Percentiles rank a stretch among this genome's conserved stretches.
Evolutionary conservation across 345 rosid genomes (phyloP).

Genomic region (Camelina hispida): DNA sequence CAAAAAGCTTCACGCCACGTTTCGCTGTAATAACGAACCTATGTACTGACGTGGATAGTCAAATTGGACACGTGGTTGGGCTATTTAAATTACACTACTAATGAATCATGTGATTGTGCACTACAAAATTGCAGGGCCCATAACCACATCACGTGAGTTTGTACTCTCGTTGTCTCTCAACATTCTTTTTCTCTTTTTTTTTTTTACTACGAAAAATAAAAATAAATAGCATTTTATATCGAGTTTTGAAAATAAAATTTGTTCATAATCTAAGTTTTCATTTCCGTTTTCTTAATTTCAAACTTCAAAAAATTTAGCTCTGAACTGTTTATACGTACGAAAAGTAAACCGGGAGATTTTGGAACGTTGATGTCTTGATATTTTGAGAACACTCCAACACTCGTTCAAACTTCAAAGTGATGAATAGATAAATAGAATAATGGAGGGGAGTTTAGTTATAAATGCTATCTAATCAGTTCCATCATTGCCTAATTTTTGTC

Average conservation of each 20-base stretch:
- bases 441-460: too few relatives aligned
- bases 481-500: background rate
- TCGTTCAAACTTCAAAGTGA: background rate
- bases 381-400: background rate
- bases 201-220: background rate
- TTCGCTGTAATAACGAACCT: constrained; percentile 22
- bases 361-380: too few relatives aligned
- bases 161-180: constrained; percentile 39
- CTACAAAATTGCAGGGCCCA: constrained; percentile 39
- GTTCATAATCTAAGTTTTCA: background rate
- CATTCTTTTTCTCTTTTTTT: background rate
- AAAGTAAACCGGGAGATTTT: too few relatives aligned
- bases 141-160: constrained; percentile 36
- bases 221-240: background rate
- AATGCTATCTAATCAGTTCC: background rate
- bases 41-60: constrained; percentile 14
- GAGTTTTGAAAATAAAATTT: too few relatives aligned
- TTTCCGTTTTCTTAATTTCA: background rate
- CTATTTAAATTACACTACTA: background rate
- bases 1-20: constrained; percentile 28
- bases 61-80: constrained; percentile 36
- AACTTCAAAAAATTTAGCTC: too few relatives aligned
- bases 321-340: too few relatives aligned
- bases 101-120: constrained; percentile 37
- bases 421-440: background rate